Base-by-base conservation (phyloP, 345 rosid genomes). In the Gossypium mustelinum region DNA sequence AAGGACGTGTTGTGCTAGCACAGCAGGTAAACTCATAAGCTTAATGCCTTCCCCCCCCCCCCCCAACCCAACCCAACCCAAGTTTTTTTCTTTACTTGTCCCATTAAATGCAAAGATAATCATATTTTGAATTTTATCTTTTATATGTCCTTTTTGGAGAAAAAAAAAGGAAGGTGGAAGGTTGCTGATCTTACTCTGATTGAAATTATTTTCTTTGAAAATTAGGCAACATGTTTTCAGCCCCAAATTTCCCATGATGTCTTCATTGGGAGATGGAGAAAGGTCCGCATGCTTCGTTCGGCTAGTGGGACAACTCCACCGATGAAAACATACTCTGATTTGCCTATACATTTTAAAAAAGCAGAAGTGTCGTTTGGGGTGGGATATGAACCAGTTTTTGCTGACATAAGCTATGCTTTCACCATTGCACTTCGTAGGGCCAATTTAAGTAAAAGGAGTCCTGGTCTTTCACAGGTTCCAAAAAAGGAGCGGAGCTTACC, bases 371-470 rank as follows among this genome's bases (percentile, higher is more conserved):
- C 93, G 50, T 95, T 86, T 77, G 99, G 99, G 64, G 98, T 93
- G 70, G 97, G 98, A 82, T 89, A 91, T 85, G 98, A 95, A 84
- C 99, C 99, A 17, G 85, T 82, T 69, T 91, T 95, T 79, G 92
- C 99, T 64, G 99, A 95, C 82, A 74, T 95, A 78, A 88, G 98
- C 83, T 91, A 93, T 85, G 98, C 98, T 71, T 95, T 95, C 82
- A 90, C 93, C 17, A 94, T 93, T 80, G 99, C 97, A 44, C 98
- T 95, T 75, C 97, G 97, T 75, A 92, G 98, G 85, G 98, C 99
- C 73, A 92, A 93, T 76, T 80, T 95, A 75, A 93, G 99, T 85
- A 81, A 68, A 77, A 85, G 89, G 79, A 84, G 87, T 76, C 88
- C 94, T 76, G 85, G 81, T 78, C 52, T 77, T 39, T 85, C 81